Conservation (phyloP, 495 filamentous ascomycete species). For the Parathielavia hyrcaniae region DNA sequence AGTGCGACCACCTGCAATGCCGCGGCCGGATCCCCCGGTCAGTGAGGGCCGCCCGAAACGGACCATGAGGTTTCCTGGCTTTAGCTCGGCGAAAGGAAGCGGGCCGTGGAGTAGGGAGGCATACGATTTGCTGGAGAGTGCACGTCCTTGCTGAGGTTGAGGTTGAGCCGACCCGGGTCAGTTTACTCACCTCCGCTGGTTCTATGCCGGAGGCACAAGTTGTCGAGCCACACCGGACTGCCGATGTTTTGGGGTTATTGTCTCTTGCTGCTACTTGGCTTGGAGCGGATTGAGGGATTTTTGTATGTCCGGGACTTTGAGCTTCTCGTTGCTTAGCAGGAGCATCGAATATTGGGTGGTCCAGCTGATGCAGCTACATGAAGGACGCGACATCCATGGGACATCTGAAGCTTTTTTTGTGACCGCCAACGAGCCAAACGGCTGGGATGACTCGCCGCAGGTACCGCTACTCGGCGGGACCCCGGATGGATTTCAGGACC, state of each 20-base stretch:
- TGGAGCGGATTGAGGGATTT: too few relatives aligned
- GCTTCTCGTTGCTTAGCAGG: too few relatives aligned
- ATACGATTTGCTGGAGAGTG: slow-evolving; percentile 44
- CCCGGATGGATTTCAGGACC: too few relatives aligned
- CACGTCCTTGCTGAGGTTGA: slow-evolving; percentile 31
- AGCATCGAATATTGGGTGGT: too few relatives aligned
- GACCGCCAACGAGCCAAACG: too few relatives aligned
- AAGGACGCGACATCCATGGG: too few relatives aligned
- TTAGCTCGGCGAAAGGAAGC: slow-evolving; percentile 35
- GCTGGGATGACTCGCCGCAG: too few relatives aligned
- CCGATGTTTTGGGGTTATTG: too few relatives aligned
- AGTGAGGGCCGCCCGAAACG: slow-evolving; percentile 25
- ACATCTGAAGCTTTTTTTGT: too few relatives aligned
- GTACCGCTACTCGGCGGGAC: too few relatives aligned
- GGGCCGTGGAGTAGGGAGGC: slow-evolving; percentile 52
- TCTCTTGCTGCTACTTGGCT: background rate
- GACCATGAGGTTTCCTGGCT: slow-evolving; percentile 35
- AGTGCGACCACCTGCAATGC: slow-evolving; percentile 6
- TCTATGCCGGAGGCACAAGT: background rate
- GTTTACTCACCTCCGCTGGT: background rate
- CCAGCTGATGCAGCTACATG: too few relatives aligned
- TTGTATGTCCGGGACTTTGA: too few relatives aligned
- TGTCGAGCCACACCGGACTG: background rate
- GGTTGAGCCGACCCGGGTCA: background rate
- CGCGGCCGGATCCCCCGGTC: slow-evolving; percentile 9